phyloP scores from a whole-genome alignment of 2,329 filamentous ascomycete species.

The Aurifilum marmelostoma region DNA sequence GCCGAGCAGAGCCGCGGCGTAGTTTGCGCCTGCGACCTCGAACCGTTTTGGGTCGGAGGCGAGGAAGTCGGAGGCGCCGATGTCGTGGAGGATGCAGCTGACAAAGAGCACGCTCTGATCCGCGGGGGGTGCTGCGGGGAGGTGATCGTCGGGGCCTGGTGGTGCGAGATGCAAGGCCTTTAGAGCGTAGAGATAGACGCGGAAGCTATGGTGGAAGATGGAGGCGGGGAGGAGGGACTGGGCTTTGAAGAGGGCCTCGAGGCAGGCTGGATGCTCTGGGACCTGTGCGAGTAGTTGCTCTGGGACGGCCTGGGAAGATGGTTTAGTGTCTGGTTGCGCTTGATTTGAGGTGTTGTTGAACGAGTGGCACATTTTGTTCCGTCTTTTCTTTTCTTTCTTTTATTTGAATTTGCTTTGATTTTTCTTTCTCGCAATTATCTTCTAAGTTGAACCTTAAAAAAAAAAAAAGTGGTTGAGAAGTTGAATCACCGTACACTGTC shows the following conservation, averaged over 20 bases:
- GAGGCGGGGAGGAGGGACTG: constrained; percentile 31
- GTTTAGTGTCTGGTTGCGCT: not conserved
- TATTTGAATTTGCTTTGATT: not conserved
- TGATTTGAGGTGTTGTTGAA: constrained; percentile 1
- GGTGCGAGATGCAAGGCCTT: constrained; percentile 22
- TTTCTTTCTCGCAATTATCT: no score
- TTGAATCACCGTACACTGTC: not conserved
- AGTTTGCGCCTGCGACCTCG: constrained; percentile 38
- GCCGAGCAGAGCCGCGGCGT: constrained; percentile 37
- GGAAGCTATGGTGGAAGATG: constrained; percentile 35
- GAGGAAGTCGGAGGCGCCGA: constrained; percentile 38
- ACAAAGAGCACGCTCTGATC: constrained; percentile 38
- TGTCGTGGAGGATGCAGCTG: constrained; percentile 42
- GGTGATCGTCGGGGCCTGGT: constrained; percentile 9
- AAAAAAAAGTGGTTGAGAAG: not conserved
- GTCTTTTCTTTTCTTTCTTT: not conserved
- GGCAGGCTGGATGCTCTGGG: constrained; percentile 33
- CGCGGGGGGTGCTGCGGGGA: not conserved
- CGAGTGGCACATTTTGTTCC: not conserved
- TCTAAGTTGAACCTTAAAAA: no score
- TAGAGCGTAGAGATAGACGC: constrained; percentile 34
- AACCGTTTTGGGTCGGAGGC: constrained; percentile 40
- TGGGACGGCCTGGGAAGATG: not conserved
- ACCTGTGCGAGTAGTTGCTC: constrained; percentile 29
- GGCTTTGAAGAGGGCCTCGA: constrained; percentile 32